A percentile compares a stretch with the other conserved stretches of the same genome.
phyloP scores from a whole-genome alignment of 2,329 filamentous ascomycete species.

The Pyrenophora graminea region DNA sequence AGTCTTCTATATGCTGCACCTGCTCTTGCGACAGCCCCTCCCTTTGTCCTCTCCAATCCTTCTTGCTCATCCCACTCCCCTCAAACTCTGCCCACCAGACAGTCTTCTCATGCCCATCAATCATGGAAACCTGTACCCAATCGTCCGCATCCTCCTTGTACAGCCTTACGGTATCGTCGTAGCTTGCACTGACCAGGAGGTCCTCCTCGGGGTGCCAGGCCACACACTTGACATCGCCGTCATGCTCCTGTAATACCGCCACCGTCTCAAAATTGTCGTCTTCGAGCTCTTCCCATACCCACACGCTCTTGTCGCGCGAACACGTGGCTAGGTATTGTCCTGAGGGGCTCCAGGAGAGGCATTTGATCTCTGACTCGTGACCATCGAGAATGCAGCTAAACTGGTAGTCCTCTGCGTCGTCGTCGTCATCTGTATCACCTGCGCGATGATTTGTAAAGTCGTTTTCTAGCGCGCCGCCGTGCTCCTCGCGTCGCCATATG shows the following conservation, averaged over 20 bases:
- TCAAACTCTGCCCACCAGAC: constrained; percentile 86
- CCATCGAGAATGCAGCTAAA: constrained; percentile 92
- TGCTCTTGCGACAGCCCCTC: constrained; percentile 39
- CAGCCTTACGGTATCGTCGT: constrained; percentile 87
- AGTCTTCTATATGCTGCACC: constrained; percentile 40
- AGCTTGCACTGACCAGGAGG: constrained; percentile 85
- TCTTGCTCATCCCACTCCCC: constrained; percentile 43
- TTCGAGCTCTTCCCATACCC: constrained; percentile 97
- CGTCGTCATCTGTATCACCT: constrained; percentile 47
- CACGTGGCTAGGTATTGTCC: constrained; percentile 86
- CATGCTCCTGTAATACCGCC: constrained; percentile 91
- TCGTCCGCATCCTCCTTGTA: constrained; percentile 93
- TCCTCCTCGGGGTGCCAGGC: constrained; percentile 84
- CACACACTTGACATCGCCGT: constrained; percentile 92
- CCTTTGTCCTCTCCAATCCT: constrained; percentile 30
- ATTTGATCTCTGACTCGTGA: constrained; percentile 92
- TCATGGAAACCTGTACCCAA: constrained; percentile 84
- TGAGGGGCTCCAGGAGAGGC: constrained; percentile 72
- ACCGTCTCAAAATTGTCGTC: constrained; percentile 98
- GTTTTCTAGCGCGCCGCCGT: constrained; percentile 55
- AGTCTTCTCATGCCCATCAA: constrained; percentile 81
- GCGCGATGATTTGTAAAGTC: constrained; percentile 29
- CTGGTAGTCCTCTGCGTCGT: constrained; percentile 82
- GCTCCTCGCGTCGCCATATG: constrained; percentile 68
- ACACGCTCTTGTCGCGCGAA: constrained; percentile 89